A percentile compares a stretch with the other conserved stretches of the same genome.
These are phyloP conservation scores for Arthroderma sp. DNA, from an alignment of 2,329 filamentous ascomycete genomes.

Conservation along the genomic window DNA sequence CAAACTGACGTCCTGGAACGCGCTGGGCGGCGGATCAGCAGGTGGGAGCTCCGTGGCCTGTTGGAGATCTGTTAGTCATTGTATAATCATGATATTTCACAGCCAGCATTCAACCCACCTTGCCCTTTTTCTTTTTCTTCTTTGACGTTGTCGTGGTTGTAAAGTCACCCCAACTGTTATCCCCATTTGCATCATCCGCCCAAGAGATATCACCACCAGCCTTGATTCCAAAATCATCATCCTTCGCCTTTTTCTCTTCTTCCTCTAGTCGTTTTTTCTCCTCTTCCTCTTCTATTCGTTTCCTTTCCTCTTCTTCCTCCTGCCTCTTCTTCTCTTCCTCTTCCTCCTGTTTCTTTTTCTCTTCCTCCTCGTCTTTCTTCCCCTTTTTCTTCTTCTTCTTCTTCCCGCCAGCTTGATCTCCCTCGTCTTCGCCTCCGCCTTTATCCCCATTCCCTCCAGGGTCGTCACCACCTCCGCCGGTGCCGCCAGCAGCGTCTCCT, in stretches of 20 bases:
- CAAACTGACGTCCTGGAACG: conserved; percentile 59
- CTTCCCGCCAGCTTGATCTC: neutral
- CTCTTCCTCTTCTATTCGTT: conserved; percentile 7
- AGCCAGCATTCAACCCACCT: conserved; percentile 9
- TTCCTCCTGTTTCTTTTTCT: conserved; percentile 8
- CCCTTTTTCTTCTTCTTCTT: conserved; percentile 14
- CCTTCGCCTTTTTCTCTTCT: conserved; percentile 20
- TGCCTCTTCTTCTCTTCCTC: conserved; percentile 7
- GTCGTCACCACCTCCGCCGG: conserved; percentile 6
- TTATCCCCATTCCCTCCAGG: neutral
- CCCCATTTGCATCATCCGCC: conserved; percentile 33
- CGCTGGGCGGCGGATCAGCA: conserved; percentile 32
- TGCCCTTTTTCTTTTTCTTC: conserved; percentile 44
- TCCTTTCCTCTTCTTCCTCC: conserved; percentile 6
- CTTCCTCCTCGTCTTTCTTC: conserved; percentile 10
- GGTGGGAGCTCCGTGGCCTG: conserved; percentile 20
- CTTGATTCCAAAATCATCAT: conserved; percentile 17
- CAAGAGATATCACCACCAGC: conserved; percentile 30
- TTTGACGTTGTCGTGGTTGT: conserved; percentile 39
- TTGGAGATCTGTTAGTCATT: neutral
- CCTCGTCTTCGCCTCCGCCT: conserved; percentile 7
- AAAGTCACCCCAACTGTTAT: conserved; percentile 40
- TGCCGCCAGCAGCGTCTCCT: conserved; percentile 5
- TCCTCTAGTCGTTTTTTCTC: conserved; percentile 26
- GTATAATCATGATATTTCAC: neutral